Percentiles rank a stretch among this genome's conserved stretches.
phyloP scores from a whole-genome alignment of 805 yeast genomes.

The Cyberlindnera xylosilytica region DNA sequence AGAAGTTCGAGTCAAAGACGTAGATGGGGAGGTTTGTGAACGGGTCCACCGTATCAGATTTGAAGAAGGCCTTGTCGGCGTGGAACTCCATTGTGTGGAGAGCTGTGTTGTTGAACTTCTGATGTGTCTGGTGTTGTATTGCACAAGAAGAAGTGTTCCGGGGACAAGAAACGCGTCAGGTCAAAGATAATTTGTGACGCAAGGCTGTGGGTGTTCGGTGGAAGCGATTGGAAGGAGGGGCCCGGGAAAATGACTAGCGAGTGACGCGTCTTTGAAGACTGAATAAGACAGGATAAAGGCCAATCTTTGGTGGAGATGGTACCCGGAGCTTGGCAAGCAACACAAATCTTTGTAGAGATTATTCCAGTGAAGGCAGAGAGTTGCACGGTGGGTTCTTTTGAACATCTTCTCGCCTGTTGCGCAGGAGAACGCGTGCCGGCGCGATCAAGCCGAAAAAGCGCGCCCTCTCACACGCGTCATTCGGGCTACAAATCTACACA shows the following conservation, averaged over 20 bases:
- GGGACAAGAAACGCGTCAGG: background rate
- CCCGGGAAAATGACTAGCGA: background rate
- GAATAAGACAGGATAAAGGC: too few species aligned
- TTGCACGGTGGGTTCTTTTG: too few species aligned
- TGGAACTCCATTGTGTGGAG: conserved; percentile 21
- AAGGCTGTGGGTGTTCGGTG: background rate
- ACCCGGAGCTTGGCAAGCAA: too few species aligned
- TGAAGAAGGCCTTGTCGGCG: conserved; percentile 47
- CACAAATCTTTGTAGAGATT: too few species aligned
- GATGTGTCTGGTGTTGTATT: too few species aligned
- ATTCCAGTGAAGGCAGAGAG: too few species aligned
- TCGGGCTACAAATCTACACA: too few species aligned
- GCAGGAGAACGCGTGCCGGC: background rate
- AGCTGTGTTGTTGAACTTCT: background rate
- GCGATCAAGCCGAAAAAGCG: background rate
- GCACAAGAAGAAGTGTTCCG: too few species aligned
- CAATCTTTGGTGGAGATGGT: too few species aligned
- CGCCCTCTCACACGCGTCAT: background rate
- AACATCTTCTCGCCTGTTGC: too few species aligned
- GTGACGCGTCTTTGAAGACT: background rate
- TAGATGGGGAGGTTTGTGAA: conserved; percentile 66
- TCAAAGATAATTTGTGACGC: background rate
- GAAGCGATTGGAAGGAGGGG: background rate
- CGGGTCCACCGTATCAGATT: conserved; percentile 63
- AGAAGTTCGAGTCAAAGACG: conserved; percentile 77